A percentile compares a stretch with the other conserved stretches of the same genome.
These are phyloP conservation scores for Alternaria gansuensis DNA, from an alignment of 2,329 filamentous ascomycete species.

Conservation along the genomic window DNA sequence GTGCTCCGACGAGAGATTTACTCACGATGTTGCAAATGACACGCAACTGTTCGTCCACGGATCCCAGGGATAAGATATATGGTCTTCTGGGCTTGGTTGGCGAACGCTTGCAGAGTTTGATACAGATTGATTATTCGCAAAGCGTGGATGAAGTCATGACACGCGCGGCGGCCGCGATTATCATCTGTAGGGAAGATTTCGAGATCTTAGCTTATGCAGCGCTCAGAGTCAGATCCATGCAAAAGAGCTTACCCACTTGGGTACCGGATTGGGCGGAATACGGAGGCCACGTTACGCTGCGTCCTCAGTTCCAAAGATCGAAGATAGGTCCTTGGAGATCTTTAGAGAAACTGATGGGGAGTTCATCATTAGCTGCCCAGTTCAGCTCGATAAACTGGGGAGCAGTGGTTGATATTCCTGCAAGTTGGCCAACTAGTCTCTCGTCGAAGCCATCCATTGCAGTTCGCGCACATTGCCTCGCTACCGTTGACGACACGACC, in stretches of 20 bases:
- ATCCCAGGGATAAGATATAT: conserved; percentile 26
- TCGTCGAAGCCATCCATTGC: conserved; percentile 6
- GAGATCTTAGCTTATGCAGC: conserved; percentile 22
- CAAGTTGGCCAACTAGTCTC: background rate
- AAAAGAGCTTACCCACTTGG: conserved; percentile 18
- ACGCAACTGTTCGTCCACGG: conserved; percentile 20
- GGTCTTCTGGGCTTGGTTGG: conserved; percentile 20
- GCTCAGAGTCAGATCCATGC: conserved; percentile 1
- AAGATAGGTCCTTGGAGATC: conserved; percentile 24
- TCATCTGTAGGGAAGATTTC: conserved; percentile 22
- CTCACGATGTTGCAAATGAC: conserved; percentile 21
- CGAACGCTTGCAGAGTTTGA: conserved; percentile 21
- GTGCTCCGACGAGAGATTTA: conserved; percentile 22
- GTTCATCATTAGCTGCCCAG: background rate
- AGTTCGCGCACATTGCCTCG: conserved; percentile 22
- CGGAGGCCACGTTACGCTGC: conserved; percentile 10
- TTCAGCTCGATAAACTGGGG: conserved; percentile 12
- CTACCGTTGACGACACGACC: conserved; percentile 15
- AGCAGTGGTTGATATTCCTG: conserved; percentile 12
- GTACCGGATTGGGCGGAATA: conserved; percentile 22
- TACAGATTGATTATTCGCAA: conserved; percentile 24
- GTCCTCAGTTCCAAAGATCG: conserved; percentile 16
- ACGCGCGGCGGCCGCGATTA: conserved; percentile 20
- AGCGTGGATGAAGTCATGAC: conserved; percentile 23
- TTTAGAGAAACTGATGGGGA: conserved; percentile 15